phyloP scores from a whole-genome alignment of 768 basidiomycete species.

The Hydnomerulius pinastri region DNA sequence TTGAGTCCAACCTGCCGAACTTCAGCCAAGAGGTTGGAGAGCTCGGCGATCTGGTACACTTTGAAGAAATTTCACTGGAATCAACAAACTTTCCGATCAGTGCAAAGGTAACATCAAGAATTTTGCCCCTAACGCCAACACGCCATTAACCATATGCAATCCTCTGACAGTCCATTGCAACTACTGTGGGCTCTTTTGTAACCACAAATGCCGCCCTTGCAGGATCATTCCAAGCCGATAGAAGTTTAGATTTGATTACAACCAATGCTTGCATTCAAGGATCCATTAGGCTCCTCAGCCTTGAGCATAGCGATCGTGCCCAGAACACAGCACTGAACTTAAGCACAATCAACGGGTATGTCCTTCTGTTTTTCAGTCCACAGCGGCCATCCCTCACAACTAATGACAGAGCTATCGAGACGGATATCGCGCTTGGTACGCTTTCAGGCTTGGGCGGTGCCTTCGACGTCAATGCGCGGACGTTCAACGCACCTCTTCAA shows the following conservation, averaged over 20 bases:
- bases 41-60: conserved; percentile 30
- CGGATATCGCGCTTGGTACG: conserved; percentile 19
- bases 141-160: neutral
- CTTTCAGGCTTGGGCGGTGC: conserved; percentile 22
- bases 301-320: conserved; percentile 13
- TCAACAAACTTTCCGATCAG: conserved; percentile 34
- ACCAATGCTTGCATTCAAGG: conserved; percentile 41
- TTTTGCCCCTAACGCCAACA: neutral
- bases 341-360: conserved; percentile 43
- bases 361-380: neutral
- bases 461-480: conserved; percentile 33
- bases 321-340: conserved; percentile 29
- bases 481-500: conserved; percentile 35
- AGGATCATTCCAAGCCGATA: conserved; percentile 38
- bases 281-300: conserved; percentile 34
- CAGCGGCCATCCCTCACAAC: neutral
- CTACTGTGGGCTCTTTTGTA: conserved; percentile 15
- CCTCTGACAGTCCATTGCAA: conserved; percentile 28
- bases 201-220: conserved; percentile 44
- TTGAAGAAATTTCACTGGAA: conserved; percentile 33
- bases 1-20: conserved; percentile 43
- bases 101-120: conserved; percentile 27
- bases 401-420: conserved; percentile 14
- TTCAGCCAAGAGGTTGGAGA: conserved; percentile 34
- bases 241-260: conserved; percentile 31